These are phyloP conservation scores for Pythium rhizo-oryzae DNA, from an alignment of 352 stramenopile genomes.

Conservation along the genomic window DNA sequence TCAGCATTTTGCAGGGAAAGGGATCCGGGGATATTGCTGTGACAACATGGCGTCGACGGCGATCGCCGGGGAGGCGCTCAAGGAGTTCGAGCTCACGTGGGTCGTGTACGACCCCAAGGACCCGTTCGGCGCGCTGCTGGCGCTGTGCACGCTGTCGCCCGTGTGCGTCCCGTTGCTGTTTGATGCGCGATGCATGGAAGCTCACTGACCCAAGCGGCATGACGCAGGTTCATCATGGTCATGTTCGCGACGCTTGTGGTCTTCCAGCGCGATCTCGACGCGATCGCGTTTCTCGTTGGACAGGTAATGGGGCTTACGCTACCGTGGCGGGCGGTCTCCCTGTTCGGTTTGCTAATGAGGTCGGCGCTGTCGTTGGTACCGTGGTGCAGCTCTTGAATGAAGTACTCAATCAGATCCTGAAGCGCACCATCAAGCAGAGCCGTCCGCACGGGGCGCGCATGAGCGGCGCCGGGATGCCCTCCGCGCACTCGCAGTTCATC, in stretches of 20 bases:
- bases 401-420: slow-evolving; percentile 78
- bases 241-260: slow-evolving; percentile 79
- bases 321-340: neutral
- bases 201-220: neutral
- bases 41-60: slow-evolving; percentile 10
- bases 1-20: neutral
- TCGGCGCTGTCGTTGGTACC: neutral
- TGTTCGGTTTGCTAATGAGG: neutral
- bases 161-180: slow-evolving; percentile 41
- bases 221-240: slow-evolving; percentile 78
- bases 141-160: slow-evolving; percentile 76
- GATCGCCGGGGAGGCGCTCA: slow-evolving; percentile 33
- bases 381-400: slow-evolving; percentile 62
- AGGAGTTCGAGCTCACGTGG: slow-evolving; percentile 85
- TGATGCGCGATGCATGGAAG: no score
- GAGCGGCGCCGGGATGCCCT: slow-evolving; percentile 74
- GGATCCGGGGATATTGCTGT: neutral
- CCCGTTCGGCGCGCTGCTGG: slow-evolving; percentile 61
- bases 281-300: slow-evolving; percentile 65
- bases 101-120: slow-evolving; percentile 82
- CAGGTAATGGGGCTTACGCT: slow-evolving; percentile 39
- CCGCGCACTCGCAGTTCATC: slow-evolving; percentile 82
- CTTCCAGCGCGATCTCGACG: slow-evolving; percentile 82
- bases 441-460: slow-evolving; percentile 67
- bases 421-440: slow-evolving; percentile 71